Evolutionary conservation across 202 grass and related monocot species (phyloP), one percentile per base, ranked within the genome.

Genomic region (Musa balbisiana): DNA sequence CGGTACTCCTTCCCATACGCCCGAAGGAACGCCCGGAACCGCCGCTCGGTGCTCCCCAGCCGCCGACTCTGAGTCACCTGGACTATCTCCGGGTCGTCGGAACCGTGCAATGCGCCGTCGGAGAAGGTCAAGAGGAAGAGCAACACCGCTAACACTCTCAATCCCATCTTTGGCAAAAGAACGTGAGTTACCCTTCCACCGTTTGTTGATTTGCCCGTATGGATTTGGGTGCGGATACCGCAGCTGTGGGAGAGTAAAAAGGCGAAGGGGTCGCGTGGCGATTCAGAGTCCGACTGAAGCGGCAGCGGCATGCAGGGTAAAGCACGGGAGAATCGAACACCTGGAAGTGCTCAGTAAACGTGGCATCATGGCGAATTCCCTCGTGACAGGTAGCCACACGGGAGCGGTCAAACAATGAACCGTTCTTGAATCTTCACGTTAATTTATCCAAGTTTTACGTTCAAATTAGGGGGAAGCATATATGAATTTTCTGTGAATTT

Each of bases 1-100:
- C 73, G 81, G 83, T 97, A 97, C 15, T 80, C 65, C 55, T 86
- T 83, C 58, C 82, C 82, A 64, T 92, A 85, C 51, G 78, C 43
- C 21, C 24, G 20, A 21, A 80, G 14, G 56, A 84, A 63, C 67
- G 76, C 81, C 56, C 64, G 81, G 86, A 92, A 92, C 81, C 82
- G 70, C 25, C 62, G 76, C 79, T 86, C 84, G 24, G 76, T 80
- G 55, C 74, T 72, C 64, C 81, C 76, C 11, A 67, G 73, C 3
- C 60, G 74, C 3, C 59, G 10, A 9, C 24, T 9, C 22, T 72
- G 74, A 0, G 83, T 86, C 50, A 91, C 89, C 81, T 88, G 80
- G 56, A 66, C 71, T 75, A 91, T 86, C 29, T 20, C 64, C 55
- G 71, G 11, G 16, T 13, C 50, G 8, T 27, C 49, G 58, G 8